Evolutionary conservation across 208 protist genomes (phyloP).

Genomic region (Crithidia sp.): DNA sequence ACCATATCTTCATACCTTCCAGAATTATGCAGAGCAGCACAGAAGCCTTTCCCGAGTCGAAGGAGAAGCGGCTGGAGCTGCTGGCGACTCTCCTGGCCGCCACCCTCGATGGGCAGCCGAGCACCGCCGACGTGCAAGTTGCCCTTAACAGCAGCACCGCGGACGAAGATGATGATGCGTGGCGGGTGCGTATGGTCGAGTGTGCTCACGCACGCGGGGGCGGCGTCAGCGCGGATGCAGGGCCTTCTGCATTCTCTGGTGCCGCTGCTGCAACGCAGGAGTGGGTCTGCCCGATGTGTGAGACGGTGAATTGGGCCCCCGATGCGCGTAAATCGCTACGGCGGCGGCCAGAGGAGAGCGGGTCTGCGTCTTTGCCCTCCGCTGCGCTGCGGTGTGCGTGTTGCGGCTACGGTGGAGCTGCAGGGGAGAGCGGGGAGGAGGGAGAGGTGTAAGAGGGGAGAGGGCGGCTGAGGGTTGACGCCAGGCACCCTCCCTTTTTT

Average conservation of each 20-base stretch:
- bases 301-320: slow-evolving; percentile 28
- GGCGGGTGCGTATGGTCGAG: slow-evolving; percentile 41
- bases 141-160: slow-evolving; percentile 24
- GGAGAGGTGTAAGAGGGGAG: not conserved
- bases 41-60: not conserved
- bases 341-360: slow-evolving; percentile 9
- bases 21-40: not conserved
- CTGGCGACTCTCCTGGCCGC: slow-evolving; percentile 60
- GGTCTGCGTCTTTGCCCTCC: not conserved
- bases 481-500: too few relatives aligned
- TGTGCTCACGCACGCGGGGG: slow-evolving; percentile 19
- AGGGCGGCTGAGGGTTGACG: not conserved
- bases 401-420: slow-evolving; percentile 12
- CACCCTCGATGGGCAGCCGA: slow-evolving; percentile 51
- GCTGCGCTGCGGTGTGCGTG: slow-evolving; percentile 22
- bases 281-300: slow-evolving; percentile 61
- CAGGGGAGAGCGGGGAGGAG: not conserved
- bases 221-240: not conserved
- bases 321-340: slow-evolving; percentile 50
- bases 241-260: not conserved
- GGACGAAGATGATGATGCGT: slow-evolving; percentile 23
- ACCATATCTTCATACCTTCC: not conserved
- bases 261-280: slow-evolving; percentile 6
- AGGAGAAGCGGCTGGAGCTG: slow-evolving; percentile 38
- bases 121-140: slow-evolving; percentile 40